Conservation (phyloP, 306 rosid species). For the Vigna reflexopilosa region DNA sequence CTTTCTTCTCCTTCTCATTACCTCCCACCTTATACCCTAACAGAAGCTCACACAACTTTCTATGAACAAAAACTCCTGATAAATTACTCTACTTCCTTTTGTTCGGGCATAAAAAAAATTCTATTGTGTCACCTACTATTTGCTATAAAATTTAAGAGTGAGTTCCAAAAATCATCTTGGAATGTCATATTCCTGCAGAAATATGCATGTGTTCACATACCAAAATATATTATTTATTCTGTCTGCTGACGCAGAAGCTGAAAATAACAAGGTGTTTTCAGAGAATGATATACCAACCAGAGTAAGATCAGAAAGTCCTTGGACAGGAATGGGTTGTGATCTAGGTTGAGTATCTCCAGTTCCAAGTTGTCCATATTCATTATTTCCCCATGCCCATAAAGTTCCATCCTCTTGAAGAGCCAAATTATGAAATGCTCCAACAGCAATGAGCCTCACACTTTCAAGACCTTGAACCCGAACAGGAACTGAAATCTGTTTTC, state of each 20-base stretch:
- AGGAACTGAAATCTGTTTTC: constrained; percentile 93
- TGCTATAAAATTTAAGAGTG: not conserved
- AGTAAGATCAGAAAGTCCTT: constrained; percentile 86
- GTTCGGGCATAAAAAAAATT: not conserved
- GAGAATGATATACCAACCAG: constrained; percentile 65
- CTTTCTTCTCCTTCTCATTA: too few species aligned
- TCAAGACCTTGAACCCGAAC: constrained; percentile 98
- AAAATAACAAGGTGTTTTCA: constrained; percentile 34
- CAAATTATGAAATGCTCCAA: constrained; percentile 98
- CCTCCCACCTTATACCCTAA: too few species aligned
- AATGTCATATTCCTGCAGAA: constrained; percentile 12
- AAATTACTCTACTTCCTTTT: not conserved
- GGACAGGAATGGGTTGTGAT: constrained; percentile 94
- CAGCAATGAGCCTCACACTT: constrained; percentile 86
- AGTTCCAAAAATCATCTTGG: constrained; percentile 25
- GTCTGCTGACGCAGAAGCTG: constrained; percentile 14
- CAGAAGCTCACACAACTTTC: constrained; percentile 15
- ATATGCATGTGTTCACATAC: constrained; percentile 6
- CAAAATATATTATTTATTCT: constrained; percentile 18
- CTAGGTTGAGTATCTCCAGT: constrained; percentile 99
- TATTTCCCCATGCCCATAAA: constrained; percentile 99
- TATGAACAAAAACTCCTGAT: constrained; percentile 1
- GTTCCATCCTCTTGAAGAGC: constrained; percentile 97
- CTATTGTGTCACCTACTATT: constrained; percentile 8
- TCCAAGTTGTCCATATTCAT: constrained; percentile 99